Base-by-base conservation (phyloP, 2,329 filamentous ascomycete genomes). In the Botrytis sinoallii region DNA sequence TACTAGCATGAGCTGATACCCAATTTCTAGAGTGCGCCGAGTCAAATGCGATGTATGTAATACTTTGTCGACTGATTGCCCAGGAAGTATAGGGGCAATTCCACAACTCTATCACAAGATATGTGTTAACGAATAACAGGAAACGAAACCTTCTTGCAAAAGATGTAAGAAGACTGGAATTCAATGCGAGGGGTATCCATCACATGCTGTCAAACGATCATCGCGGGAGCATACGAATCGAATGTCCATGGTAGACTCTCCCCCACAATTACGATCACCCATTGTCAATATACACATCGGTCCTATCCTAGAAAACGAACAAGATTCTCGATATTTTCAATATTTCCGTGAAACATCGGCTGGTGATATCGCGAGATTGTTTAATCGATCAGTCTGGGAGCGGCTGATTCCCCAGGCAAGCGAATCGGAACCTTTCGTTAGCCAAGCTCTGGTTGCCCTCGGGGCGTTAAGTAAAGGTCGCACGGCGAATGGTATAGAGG, bases 381-480 rank as follows among this genome's bases (percentile, higher is more conserved):
- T 75, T 38, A 65, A 73, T 20, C 70, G 60, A 22, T 60, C 72
- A 6, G 63, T 76, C 20, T 78, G 77, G 77, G 64, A 71, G n/a
- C 69, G 65, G 22, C 16, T 78, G n/a, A 75, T 78, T 25, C 76
- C 75, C 4, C 76, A 78, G 66, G 69, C 69, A 25, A 69, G 71
- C 46, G 71, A 78, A 61, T n/a, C 42, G 12, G 76, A 78, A 59
- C 71, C 74, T 4, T 78, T 76, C 59, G 68, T 78, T 1, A n/a
- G 66, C 22, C 72, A 78, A 55, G 77, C 76, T 38, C 73, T 78
- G 1, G 55, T 78, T 14, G 77, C 77, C 5, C 25, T 78, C 14
- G 77, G 75, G 4, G 77, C 77, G 12, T 63, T 78, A 18, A 73
- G 70, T 16, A 75, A 70, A 72, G 40, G 63, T 9, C 44, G 70